Evolutionary conservation across 139 green algal species (phyloP), one percentile per base, ranked within the genome.

Genomic region (Tetraselmis striata): DNA sequence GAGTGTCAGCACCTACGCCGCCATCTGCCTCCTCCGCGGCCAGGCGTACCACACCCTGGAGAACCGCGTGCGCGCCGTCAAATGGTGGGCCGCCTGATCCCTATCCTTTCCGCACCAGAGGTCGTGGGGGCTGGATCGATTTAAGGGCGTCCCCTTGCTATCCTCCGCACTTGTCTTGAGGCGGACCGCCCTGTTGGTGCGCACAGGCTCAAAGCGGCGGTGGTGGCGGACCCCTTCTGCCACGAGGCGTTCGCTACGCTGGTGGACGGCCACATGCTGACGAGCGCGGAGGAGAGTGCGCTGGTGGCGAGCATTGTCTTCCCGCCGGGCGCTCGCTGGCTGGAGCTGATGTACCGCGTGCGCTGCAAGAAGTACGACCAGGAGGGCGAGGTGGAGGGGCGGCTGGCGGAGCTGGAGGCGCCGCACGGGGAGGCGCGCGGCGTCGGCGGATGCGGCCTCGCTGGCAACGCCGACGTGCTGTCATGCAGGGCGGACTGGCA

Each of bases 211-310:
- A 81, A 81, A 2, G 83, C 77, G 26, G 94, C 95, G 1, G 83
- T 98, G 31, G 76, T 84, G 83, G 79, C 84, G 25, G 96, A 99
- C 86, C 90, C 96, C 0, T 98, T 95, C 84, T 98, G 95, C 85
- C 94, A 95, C 67, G 96, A 99, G 84, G 96, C 96, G 2, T 96
- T 98, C 80, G 89, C 94, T 76, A 82, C 81, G n/a, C 85, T 99
- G n/a, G 81, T 98, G 1, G 87, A 93, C 32, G 93, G 91, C 31
- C 92, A 98, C 87, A 93, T 98, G 94, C 88, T 99, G 76, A 95
- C 85, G 22, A 90, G 90, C 23, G 85, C 85, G 24, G 90, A 98
- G 85, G 96, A 98, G 89, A 28, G 86, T 29, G 59, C 86, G n/a
- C 85, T 98, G 83, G 75, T 96, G 18, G 32, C 85, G 24, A 76